Conservation (phyloP, 225 moss, liverwort and hornwort genomes). For the Antitrichia curtipendula region DNA sequence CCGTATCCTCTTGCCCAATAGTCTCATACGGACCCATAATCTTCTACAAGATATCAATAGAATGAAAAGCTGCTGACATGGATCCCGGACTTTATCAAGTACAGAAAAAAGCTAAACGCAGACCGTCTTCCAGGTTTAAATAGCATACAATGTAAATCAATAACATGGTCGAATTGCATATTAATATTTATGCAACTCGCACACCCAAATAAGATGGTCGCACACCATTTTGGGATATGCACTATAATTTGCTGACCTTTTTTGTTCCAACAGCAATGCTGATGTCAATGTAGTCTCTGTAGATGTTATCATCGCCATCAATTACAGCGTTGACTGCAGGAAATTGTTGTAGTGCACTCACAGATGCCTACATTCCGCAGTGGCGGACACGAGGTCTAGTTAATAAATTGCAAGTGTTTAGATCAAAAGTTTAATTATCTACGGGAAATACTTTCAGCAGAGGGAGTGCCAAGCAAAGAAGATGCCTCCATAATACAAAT, state of each 20-base stretch:
- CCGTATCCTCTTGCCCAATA: neutral
- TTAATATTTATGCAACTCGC: neutral
- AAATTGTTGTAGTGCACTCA: slow-evolving; percentile 71
- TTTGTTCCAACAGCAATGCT: slow-evolving; percentile 84
- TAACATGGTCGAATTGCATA: neutral
- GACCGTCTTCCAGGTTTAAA: neutral
- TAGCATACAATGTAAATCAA: neutral
- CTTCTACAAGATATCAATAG: neutral
- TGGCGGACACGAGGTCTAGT: neutral
- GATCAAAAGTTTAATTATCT: neutral
- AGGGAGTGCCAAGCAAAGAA: neutral
- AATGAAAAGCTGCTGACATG: neutral
- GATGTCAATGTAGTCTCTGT: slow-evolving; percentile 81
- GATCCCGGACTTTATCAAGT: neutral
- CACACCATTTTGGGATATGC: neutral
- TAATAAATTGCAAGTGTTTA: neutral
- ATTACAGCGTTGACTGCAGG: slow-evolving; percentile 80
- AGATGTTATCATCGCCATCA: slow-evolving; percentile 88
- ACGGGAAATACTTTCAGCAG: neutral
- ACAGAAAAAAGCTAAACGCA: neutral
- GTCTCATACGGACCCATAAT: neutral
- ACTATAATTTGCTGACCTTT: slow-evolving; percentile 31
- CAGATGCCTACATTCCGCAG: slow-evolving; percentile 57
- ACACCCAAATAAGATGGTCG: neutral
- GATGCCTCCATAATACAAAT: neutral